Evolutionary conservation across 169 alveolate species (phyloP).

Genomic region (Babesia sp.): DNA sequence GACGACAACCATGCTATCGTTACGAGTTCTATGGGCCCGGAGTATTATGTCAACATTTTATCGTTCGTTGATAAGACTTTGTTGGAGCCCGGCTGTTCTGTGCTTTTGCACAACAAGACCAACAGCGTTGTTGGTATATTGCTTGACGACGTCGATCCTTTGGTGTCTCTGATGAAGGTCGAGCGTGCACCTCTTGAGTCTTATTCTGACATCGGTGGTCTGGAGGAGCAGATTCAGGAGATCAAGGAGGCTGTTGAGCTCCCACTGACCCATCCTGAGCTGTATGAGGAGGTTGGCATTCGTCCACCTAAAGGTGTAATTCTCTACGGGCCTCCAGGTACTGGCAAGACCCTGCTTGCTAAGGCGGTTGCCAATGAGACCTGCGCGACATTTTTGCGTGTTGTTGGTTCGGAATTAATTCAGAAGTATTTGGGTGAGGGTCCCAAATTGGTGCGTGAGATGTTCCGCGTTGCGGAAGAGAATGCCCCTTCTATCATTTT

Average conservation of each 20-base stretch:
- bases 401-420: conserved; percentile 98
- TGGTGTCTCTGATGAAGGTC: conserved; percentile 95
- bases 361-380: conserved; percentile 98
- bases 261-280: conserved; percentile 98
- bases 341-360: conserved; percentile 92
- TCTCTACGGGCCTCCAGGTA: conserved; percentile 93
- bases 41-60: conserved; percentile 95
- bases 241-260: conserved; percentile 93
- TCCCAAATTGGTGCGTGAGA: conserved; percentile 98
- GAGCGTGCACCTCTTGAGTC: conserved; percentile 99
- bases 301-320: conserved; percentile 93
- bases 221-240: conserved; percentile 96
- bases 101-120: conserved; percentile 93
- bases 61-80: conserved; percentile 97
- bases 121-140: conserved; percentile 96
- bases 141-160: conserved; percentile 97
- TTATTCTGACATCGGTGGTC: conserved; percentile 99
- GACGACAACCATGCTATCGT: conserved; percentile 99
- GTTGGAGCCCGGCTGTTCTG: conserved; percentile 98
- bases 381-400: conserved; percentile 98
- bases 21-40: conserved; percentile 96
- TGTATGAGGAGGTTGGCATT: conserved; percentile 98
- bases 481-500: conserved; percentile 99
- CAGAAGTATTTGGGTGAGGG: conserved; percentile 99
- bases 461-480: conserved; percentile 98